Percentiles rank a stretch among this genome's conserved stretches.
Evolutionary conservation across 1,284 basidiomycete genomes (phyloP).

Genomic region (Tylopilus sp.): DNA sequence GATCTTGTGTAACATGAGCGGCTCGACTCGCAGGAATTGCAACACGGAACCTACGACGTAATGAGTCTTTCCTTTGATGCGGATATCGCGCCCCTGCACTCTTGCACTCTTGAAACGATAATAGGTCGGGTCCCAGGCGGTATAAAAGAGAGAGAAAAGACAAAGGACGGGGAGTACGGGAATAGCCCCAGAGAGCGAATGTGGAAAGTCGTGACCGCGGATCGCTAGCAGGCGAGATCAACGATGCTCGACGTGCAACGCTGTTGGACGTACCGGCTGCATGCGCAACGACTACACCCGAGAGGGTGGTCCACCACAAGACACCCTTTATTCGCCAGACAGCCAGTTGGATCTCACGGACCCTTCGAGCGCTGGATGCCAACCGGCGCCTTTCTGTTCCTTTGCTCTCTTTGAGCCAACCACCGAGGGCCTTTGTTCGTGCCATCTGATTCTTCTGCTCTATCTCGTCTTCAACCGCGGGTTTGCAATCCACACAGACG

Average conservation of each 20-base stretch:
- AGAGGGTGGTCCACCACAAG: slow-evolving; percentile 54
- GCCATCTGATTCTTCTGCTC: slow-evolving; percentile 77
- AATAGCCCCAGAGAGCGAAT: slow-evolving; percentile 10
- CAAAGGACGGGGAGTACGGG: slow-evolving; percentile 47
- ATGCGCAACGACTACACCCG: slow-evolving; percentile 46
- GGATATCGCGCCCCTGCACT: slow-evolving; percentile 65
- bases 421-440: slow-evolving; percentile 72
- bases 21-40: neutral
- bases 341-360: slow-evolving; percentile 47
- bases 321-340: slow-evolving; percentile 64
- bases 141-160: slow-evolving; percentile 63
- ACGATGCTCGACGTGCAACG: neutral
- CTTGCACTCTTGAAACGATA: slow-evolving; percentile 53
- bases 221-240: slow-evolving; percentile 26
- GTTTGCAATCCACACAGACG: slow-evolving; percentile 73
- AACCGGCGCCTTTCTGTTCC: slow-evolving; percentile 54
- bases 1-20: slow-evolving; percentile 38
- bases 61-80: slow-evolving; percentile 56
- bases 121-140: slow-evolving; percentile 77
- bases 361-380: slow-evolving; percentile 40
- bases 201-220: slow-evolving; percentile 25
- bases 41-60: slow-evolving; percentile 55
- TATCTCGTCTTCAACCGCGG: slow-evolving; percentile 79
- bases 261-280: slow-evolving; percentile 43
- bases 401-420: slow-evolving; percentile 62